These are phyloP conservation scores for Fusarium drepaniforme DNA, from an alignment of 2,329 filamentous ascomycete species.

Conservation along the genomic window DNA sequence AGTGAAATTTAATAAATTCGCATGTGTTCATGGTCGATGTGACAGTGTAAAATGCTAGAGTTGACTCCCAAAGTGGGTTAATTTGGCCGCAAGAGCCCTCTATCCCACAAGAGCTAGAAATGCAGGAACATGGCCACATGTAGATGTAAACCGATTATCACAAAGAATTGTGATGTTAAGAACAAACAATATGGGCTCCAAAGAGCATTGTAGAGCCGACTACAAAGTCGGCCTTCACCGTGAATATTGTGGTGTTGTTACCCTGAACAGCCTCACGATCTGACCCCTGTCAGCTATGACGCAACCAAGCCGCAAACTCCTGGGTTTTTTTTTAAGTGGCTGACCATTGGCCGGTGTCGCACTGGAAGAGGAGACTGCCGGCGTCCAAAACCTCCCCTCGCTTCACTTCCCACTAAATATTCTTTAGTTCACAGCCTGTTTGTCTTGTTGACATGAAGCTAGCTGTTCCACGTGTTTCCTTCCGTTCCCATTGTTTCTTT, in stretches of 20 bases:
- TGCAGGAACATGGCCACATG: not conserved
- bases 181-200: not conserved
- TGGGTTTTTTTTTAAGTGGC: slow-evolving; percentile 8
- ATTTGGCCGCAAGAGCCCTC: not conserved
- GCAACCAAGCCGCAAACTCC: slow-evolving; percentile 12
- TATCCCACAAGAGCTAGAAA: not conserved
- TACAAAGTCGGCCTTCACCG: not conserved
- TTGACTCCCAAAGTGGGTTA: not conserved
- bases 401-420: slow-evolving; percentile 8
- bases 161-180: accelerated
- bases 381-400: slow-evolving; percentile 10
- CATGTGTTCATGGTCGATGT: not conserved
- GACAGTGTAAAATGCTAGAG: not conserved
- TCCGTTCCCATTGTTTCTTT: slow-evolving; percentile 9
- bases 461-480: not conserved
- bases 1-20: not conserved
- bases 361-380: slow-evolving; percentile 14
- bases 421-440: slow-evolving; percentile 15
- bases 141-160: not conserved
- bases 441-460: slow-evolving; percentile 1
- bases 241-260: slow-evolving; percentile 6
- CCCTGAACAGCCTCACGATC: slow-evolving; percentile 16
- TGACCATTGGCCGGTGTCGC: slow-evolving; percentile 23
- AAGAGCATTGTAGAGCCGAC: not conserved
- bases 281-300: slow-evolving; percentile 22